These are phyloP conservation scores for Amanita muscaria DNA, from an alignment of 768 basidiomycete species.

Conservation along the genomic window DNA sequence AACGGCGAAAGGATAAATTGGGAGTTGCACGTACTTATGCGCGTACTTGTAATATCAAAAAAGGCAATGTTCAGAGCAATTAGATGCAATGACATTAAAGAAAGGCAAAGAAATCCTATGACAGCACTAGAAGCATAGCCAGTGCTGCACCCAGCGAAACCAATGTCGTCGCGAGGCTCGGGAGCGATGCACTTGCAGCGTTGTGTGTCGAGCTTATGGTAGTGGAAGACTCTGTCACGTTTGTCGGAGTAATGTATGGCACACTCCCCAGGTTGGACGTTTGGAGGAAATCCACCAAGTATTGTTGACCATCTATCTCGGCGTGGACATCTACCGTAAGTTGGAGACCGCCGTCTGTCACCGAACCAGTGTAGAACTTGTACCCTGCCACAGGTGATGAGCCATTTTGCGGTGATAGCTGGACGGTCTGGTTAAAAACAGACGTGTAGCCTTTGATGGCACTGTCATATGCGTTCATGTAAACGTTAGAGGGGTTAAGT, in stretches of 20 bases:
- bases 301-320: conserved; percentile 19
- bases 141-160: conserved; percentile 2
- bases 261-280: conserved; percentile 21
- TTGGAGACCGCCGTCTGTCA: conserved; percentile 22
- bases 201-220: not conserved
- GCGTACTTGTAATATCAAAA: conserved; percentile 4
- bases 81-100: not conserved
- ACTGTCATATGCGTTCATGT: conserved; percentile 20
- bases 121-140: not conserved
- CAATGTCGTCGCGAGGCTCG: not conserved
- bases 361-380: conserved; percentile 20
- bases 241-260: conserved; percentile 15
- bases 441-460: conserved; percentile 18
- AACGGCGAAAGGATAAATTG: not conserved
- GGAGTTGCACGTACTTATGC: not conserved
- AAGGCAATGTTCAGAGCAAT: not conserved
- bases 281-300: conserved; percentile 22
- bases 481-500: conserved; percentile 20
- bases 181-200: not conserved
- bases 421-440: conserved; percentile 19
- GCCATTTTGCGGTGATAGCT: conserved; percentile 18
- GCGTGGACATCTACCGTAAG: conserved; percentile 23
- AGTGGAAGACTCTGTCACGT: conserved; percentile 2
- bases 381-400: conserved; percentile 21
- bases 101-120: conserved; percentile 1